Evolutionary conservation across 345 rosid genomes (phyloP).

Genomic region (Corchorus capsularis): DNA sequence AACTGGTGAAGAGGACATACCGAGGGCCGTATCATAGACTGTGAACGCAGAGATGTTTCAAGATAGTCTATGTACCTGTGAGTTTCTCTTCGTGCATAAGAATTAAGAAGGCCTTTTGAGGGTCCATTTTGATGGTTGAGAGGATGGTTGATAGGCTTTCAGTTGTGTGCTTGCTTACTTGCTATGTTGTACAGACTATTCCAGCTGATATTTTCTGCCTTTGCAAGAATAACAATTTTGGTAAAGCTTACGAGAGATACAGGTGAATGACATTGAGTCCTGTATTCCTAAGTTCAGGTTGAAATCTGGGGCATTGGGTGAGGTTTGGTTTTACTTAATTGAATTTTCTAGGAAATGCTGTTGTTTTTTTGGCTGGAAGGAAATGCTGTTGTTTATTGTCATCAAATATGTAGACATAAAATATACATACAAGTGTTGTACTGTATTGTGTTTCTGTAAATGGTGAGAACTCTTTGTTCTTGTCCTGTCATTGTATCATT

Average conservation of each 20-base stretch:
- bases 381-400: neutral
- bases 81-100: conserved; percentile 16
- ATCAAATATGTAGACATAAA: neutral
- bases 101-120: conserved; percentile 2
- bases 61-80: conserved; percentile 1
- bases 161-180: conserved; percentile 21
- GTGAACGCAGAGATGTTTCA: conserved; percentile 13
- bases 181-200: conserved; percentile 27
- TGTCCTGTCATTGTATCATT: neutral
- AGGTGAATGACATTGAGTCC: conserved; percentile 15
- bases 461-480: neutral
- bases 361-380: no score
- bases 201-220: conserved; percentile 15
- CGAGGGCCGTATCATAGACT: conserved; percentile 30
- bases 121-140: conserved; percentile 11
- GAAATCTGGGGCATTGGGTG: neutral
- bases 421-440: neutral
- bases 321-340: neutral
- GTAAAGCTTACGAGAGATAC: conserved; percentile 7
- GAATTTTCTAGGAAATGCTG: neutral
- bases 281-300: conserved; percentile 6
- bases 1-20: conserved; percentile 21
- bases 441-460: neutral
- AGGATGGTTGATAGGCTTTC: neutral
- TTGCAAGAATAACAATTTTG: conserved; percentile 22